Evolutionary conservation across 441 rosid genomes (phyloP), one percentile per base, ranked within the genome.

Genomic region (Codiaeum variegatum): DNA sequence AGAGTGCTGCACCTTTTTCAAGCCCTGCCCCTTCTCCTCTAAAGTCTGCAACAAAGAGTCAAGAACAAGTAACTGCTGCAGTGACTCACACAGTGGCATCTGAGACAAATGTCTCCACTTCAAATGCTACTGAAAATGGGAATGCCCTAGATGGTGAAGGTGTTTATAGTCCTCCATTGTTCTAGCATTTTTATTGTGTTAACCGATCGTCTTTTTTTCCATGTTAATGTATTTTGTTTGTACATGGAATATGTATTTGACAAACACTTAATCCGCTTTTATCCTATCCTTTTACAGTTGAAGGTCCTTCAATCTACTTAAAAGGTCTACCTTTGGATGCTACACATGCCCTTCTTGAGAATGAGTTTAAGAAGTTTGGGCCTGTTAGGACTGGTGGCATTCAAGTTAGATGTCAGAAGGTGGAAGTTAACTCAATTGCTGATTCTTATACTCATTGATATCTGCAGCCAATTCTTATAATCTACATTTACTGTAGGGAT

Each of bases 291-390:
- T 73, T 73, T 63, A 70, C 85, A 84, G 88, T 81, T 66, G 95
- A 91, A 74, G 91, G 97, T 62, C 84, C 87, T 46, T 94, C 98
- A 42, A 79, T 94, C 65, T 87, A 94, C 70, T 84, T 94, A 51
- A 90, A 83, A 82, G 91, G 91, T 69, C 88, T 94, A 44, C 97
- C 97, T 44, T 28, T 72, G 67, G 88, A 78, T 79, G 90, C 91
- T 10, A 85, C 87, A 23, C 76, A 77, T 84, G 68, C 75, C 47
- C 80, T 87, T 77, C 79, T 94, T 76, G 97, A 90, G 84, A 76
- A 80, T 52, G 97, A 86, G 74, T 94, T 92, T 75, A 94, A 79
- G 84, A 86, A 83, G 79, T 94, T 92, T 82, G 98, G 98, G 66
- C 75, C 85, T 40, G 89, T 94, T 34, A 84, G 79, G 80, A 52